These are phyloP conservation scores for Euclidium syriacum DNA, from an alignment of 345 rosid genomes.

Conservation along the genomic window DNA sequence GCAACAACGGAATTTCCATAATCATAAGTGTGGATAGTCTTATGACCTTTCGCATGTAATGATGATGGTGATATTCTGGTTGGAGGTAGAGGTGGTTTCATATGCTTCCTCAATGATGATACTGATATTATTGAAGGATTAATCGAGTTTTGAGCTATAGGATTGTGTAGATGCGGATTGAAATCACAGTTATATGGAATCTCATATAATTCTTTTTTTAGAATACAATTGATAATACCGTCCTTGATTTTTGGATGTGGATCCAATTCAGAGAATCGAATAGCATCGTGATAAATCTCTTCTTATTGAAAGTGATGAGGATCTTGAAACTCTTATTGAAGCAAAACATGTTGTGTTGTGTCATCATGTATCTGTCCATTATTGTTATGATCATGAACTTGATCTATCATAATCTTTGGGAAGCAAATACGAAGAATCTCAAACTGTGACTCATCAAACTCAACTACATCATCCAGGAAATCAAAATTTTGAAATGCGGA, in stretches of 20 bases:
- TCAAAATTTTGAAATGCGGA: background rate
- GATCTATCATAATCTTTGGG: constrained; percentile 2
- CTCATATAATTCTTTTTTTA: constrained; percentile 54
- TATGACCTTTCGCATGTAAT: background rate
- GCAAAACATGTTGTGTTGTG: background rate
- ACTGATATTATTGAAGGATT: background rate
- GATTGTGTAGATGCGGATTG: background rate
- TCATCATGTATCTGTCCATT: background rate
- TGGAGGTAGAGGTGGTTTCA: constrained; percentile 12
- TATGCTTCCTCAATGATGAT: constrained; percentile 9
- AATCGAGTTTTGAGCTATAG: background rate
- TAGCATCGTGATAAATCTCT: background rate
- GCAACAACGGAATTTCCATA: background rate
- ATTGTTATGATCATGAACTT: too few species aligned
- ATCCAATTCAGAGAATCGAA: background rate
- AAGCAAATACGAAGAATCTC: background rate
- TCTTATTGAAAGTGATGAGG: too few species aligned
- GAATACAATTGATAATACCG: constrained; percentile 43
- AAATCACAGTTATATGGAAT: constrained; percentile 68
- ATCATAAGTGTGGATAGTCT: background rate
- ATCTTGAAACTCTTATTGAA: constrained; percentile 2
- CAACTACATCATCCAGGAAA: background rate
- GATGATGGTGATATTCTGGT: background rate
- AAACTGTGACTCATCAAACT: background rate
- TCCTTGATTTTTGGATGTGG: constrained; percentile 41